phyloP scores from a whole-genome alignment of 192 early-diverging fungal genomes.

The Kickxella alabastrina region DNA sequence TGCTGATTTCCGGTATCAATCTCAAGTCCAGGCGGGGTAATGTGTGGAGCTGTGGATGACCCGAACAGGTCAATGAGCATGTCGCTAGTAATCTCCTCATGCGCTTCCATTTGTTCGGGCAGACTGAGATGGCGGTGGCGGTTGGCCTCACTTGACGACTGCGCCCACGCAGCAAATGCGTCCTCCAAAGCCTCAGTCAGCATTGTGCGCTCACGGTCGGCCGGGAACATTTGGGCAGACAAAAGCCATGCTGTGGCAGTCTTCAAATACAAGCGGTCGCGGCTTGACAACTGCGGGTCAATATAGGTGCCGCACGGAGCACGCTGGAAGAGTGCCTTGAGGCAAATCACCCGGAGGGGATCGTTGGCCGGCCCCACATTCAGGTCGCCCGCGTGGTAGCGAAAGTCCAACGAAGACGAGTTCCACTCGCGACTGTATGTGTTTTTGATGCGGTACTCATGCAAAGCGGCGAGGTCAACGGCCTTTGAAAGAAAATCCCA shows the following conservation, averaged over 20 bases:
- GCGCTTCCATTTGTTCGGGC: conserved; percentile 40
- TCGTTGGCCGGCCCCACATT: conserved; percentile 48
- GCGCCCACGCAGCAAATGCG: conserved; percentile 46
- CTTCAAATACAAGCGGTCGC: conserved; percentile 37
- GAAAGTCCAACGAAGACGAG: conserved; percentile 18
- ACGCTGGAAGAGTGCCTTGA: conserved; percentile 33
- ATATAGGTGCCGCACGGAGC: conserved; percentile 36
- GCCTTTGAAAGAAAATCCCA: conserved; percentile 20
- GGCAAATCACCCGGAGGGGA: conserved; percentile 29
- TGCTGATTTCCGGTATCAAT: conserved; percentile 2
- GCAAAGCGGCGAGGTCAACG: conserved; percentile 27
- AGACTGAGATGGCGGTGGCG: conserved; percentile 33
- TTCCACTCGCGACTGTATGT: conserved; percentile 46
- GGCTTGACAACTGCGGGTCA: conserved; percentile 22
- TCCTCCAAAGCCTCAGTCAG: conserved; percentile 46
- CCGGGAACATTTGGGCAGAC: conserved; percentile 32
- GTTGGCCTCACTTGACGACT: conserved; percentile 16
- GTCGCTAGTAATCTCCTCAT: conserved; percentile 37
- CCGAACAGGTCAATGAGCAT: conserved; percentile 50
- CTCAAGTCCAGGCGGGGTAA: conserved; percentile 19
- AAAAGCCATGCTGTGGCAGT: conserved; percentile 38
- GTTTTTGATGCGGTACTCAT: conserved; percentile 43
- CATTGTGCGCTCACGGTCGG: conserved; percentile 45
- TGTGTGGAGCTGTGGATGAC: conserved; percentile 9
- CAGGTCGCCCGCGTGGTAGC: conserved; percentile 37